Base-by-base conservation (phyloP, 805 yeast species). In the Sugiyamaella smithiae region DNA sequence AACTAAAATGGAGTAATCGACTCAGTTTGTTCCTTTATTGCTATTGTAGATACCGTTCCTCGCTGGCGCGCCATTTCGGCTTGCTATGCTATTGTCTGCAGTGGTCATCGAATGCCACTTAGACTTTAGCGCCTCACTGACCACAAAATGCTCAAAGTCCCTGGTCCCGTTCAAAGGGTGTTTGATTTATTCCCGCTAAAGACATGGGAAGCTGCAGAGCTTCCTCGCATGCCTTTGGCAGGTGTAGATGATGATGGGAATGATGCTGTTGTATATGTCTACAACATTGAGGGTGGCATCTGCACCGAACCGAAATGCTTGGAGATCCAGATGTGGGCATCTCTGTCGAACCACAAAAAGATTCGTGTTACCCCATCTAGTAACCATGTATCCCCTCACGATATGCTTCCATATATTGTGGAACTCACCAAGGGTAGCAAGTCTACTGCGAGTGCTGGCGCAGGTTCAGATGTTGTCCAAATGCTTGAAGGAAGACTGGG, bases 151-250 rank as follows among this genome's bases (percentile, higher is more conserved):
- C 40, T 59, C 61, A 53, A 46, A 40, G 65, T 67, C 2, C 70
- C 70, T 0, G 56, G 40, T 19, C 53, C 57, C 0, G 59, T 66
- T 2, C 52, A 58, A 31, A 46, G 41, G 25, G 47, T 65, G n/a
- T 66, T 67, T 46, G 68, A 66, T 43, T 20, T 26, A 31, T 67
- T 67, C 38, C 71, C 71, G 2, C 48, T 67, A 38, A 43, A 42
- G 7, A 51, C 58, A 12, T 53, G 25, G 51, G 57, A 47, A 11
- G 44, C 58, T 8, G 43, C 54, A 14, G 41, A 22, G 12, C 47
- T 43, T 11, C 41, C 54, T 12, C 43, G 33, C 29, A 42, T 7
- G 16, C 5, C 20, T 11, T 19, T 4, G 12, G 20, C 9, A 19
- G 16, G 16, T 5, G 3, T 19, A 3, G 9, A 11, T 5, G 38